Percentiles rank a stretch among this genome's conserved stretches.
These are phyloP conservation scores for Xanthoconium purpureum DNA, from an alignment of 768 basidiomycete species.

Conservation along the genomic window DNA sequence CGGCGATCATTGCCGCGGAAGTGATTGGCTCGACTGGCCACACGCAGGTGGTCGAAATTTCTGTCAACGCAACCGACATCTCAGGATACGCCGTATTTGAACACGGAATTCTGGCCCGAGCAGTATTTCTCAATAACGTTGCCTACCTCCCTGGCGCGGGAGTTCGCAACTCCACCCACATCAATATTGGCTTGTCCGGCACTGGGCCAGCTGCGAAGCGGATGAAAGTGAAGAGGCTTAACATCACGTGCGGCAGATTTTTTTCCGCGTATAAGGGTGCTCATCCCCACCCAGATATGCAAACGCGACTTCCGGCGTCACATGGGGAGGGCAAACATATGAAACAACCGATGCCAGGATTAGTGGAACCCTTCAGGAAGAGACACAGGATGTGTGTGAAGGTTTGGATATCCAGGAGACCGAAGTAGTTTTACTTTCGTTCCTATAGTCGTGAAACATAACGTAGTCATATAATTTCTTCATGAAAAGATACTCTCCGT, in stretches of 20 bases:
- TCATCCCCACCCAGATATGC: slow-evolving; percentile 38
- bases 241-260: slow-evolving; percentile 37
- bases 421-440: slow-evolving; percentile 40
- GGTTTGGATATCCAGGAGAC: slow-evolving; percentile 49
- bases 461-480: background rate
- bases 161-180: slow-evolving; percentile 39
- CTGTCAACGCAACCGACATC: slow-evolving; percentile 43
- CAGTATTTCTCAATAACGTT: slow-evolving; percentile 57
- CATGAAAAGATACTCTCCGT: too few species aligned
- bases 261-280: background rate
- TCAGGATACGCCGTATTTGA: slow-evolving; percentile 66
- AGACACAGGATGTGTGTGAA: slow-evolving; percentile 28
- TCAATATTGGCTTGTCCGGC: slow-evolving; percentile 40
- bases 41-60: slow-evolving; percentile 46
- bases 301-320: slow-evolving; percentile 48
- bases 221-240: slow-evolving; percentile 48
- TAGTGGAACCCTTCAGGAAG: slow-evolving; percentile 33
- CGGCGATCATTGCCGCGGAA: slow-evolving; percentile 57
- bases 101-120: slow-evolving; percentile 39
- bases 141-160: slow-evolving; percentile 43
- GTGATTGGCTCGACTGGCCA: slow-evolving; percentile 48
- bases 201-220: slow-evolving; percentile 22
- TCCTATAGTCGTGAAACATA: slow-evolving; percentile 12
- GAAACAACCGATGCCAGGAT: slow-evolving; percentile 47
- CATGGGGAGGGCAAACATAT: slow-evolving; percentile 58